Conservation (phyloP, 73 alveolate genomes). For the Tetrahymena elliotti region DNA sequence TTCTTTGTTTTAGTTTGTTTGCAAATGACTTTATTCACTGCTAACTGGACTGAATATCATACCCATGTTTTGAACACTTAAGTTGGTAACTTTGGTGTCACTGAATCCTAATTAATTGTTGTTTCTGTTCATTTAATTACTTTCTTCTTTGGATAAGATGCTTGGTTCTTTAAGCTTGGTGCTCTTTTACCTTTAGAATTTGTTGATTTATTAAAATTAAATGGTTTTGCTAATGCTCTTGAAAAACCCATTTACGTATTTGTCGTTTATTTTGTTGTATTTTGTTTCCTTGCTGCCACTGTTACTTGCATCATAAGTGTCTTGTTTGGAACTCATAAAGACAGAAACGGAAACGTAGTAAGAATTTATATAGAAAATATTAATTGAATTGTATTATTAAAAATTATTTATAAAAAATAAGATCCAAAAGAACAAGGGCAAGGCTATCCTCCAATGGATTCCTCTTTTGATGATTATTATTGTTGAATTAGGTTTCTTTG, state of each 20-base stretch:
- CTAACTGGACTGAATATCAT: constrained; percentile 18
- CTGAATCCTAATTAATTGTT: constrained; percentile 25
- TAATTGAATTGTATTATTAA: not conserved
- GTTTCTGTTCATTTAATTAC: constrained; percentile 7
- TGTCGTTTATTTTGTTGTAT: not conserved
- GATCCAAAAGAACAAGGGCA: not conserved
- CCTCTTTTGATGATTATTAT: not conserved
- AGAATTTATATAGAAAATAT: not conserved
- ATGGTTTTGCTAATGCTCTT: not conserved
- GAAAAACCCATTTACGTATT: not conserved
- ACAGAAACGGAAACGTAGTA: not conserved
- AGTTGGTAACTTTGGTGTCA: constrained; percentile 39
- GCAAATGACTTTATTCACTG: constrained; percentile 10
- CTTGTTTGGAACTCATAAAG: not conserved
- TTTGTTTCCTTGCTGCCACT: not conserved
- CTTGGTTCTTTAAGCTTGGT: not conserved
- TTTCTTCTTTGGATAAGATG: not conserved
- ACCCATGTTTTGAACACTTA: constrained; percentile 30
- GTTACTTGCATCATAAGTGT: not conserved
- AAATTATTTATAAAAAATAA: not conserved
- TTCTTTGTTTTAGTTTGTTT: constrained; percentile 9
- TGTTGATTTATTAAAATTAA: not conserved
- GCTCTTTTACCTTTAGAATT: not conserved
- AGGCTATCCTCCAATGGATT: not conserved
- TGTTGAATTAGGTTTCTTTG: not conserved